Percentiles rank a stretch among this genome's conserved stretches.
Evolutionary conservation across 78 protist genomes (phyloP).

Genomic region (Dictyostelium brefeldianum): DNA sequence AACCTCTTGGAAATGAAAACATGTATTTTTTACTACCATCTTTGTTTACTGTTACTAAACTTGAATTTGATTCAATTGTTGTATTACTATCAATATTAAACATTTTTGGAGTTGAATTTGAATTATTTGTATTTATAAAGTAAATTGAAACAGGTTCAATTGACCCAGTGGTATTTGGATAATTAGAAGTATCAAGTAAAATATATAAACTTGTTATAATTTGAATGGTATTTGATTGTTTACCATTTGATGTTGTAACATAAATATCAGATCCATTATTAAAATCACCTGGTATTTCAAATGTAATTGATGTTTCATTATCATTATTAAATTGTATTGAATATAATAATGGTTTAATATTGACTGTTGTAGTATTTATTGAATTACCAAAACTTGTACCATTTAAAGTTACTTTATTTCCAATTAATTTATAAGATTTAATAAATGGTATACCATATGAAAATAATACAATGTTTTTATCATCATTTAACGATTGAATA

Average conservation of each 20-base stretch:
- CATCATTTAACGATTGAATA: not conserved
- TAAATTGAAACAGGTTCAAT: not conserved
- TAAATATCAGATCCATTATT: not conserved
- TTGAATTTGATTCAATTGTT: conserved; percentile 2
- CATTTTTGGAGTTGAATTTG: not conserved
- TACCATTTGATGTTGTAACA: not conserved
- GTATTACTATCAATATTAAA: not conserved
- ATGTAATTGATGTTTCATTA: not conserved
- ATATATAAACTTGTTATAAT: not conserved
- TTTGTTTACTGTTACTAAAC: too few relatives aligned
- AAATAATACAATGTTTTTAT: not conserved
- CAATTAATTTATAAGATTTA: not conserved
- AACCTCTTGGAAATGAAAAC: not conserved
- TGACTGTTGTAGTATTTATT: not conserved
- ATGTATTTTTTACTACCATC: not conserved
- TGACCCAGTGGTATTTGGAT: not conserved
- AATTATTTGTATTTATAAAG: not conserved
- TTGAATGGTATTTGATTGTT: not conserved
- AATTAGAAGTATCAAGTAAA: too few relatives aligned
- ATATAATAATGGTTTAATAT: not conserved
- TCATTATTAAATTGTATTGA: not conserved
- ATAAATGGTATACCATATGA: conserved; percentile 8
- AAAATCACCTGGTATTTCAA: not conserved
- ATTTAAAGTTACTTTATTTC: not conserved
- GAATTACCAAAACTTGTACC: conserved; percentile 5